A percentile compares a stretch with the other conserved stretches of the same genome.
These are phyloP conservation scores for Pichia pseudocactophila DNA, from an alignment of 805 yeast species.

Conservation along the genomic window DNA sequence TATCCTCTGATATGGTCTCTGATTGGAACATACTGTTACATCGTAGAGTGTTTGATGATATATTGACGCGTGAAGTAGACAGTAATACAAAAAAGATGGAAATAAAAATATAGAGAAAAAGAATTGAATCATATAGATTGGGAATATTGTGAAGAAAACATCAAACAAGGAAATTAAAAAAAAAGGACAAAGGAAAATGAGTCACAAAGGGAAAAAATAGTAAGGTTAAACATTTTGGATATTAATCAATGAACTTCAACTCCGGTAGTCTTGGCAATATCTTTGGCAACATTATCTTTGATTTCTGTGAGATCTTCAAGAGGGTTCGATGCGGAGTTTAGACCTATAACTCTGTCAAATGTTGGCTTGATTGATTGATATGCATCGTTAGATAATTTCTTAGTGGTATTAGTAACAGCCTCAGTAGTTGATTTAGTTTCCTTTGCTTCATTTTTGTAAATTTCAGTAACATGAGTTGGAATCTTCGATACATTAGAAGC, in stretches of 20 bases:
- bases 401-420: conserved; percentile 31
- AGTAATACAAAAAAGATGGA: too few relatives aligned
- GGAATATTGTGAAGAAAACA: too few relatives aligned
- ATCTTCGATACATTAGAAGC: conserved; percentile 21
- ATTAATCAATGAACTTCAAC: conserved; percentile 25
- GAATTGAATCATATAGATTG: too few relatives aligned
- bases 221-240: not conserved
- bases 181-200: not conserved
- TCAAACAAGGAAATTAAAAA: not conserved
- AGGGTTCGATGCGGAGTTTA: conserved; percentile 2
- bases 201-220: not conserved
- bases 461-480: conserved; percentile 26
- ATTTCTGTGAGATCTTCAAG: not conserved
- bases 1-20: too few relatives aligned
- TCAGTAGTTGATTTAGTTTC: conserved; percentile 23
- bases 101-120: too few relatives aligned
- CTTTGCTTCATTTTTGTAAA: conserved; percentile 24
- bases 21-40: too few relatives aligned
- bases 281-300: conserved; percentile 2
- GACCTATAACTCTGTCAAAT: conserved; percentile 21
- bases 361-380: conserved; percentile 26
- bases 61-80: too few relatives aligned
- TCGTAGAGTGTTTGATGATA: too few relatives aligned
- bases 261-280: conserved; percentile 10
- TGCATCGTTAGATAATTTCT: conserved; percentile 30